Conservation (phyloP, 2,329 filamentous ascomycete species). For the Cladophialophora yegresii region DNA sequence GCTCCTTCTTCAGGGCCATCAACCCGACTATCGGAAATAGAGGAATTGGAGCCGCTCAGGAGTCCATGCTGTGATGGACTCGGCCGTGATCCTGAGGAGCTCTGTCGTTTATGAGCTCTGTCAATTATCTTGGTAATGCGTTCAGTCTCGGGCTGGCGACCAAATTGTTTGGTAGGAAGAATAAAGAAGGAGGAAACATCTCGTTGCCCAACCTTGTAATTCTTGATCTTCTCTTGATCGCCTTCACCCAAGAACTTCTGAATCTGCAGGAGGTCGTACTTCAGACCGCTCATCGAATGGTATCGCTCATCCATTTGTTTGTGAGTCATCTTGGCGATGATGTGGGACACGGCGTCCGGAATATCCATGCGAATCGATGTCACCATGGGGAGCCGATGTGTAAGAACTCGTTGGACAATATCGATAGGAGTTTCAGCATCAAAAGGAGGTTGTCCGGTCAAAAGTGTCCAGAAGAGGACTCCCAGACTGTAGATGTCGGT, state of each 20-base stretch:
- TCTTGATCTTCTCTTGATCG: conserved; percentile 67
- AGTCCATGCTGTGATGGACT: conserved; percentile 46
- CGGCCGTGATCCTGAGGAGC: conserved; percentile 41
- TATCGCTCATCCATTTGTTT: conserved; percentile 87
- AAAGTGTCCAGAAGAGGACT: conserved; percentile 81
- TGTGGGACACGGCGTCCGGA: conserved; percentile 75
- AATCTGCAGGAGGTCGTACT: conserved; percentile 74
- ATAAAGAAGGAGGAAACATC: conserved; percentile 93
- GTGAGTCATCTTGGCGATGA: conserved; percentile 90
- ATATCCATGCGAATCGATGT: conserved; percentile 78
- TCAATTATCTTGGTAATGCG: conserved; percentile 74
- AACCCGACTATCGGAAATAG: conserved; percentile 53
- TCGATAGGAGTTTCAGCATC: conserved; percentile 79
- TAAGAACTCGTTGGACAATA: conserved; percentile 86
- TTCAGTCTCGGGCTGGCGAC: conserved; percentile 70
- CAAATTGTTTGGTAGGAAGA: conserved; percentile 78
- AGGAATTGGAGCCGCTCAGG: conserved; percentile 56
- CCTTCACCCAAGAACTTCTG: conserved; percentile 74
- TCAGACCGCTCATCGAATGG: conserved; percentile 82
- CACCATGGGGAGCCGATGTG: conserved; percentile 73
- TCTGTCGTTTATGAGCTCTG: conserved; percentile 68
- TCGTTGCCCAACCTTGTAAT: conserved; percentile 75
- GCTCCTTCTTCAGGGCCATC: conserved; percentile 58
- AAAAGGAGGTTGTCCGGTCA: conserved; percentile 78
- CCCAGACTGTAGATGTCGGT: conserved; percentile 94